A percentile compares a stretch with the other conserved stretches of the same genome.
Evolutionary conservation across 768 basidiomycete genomes (phyloP).

Genomic region (Pleurotus tuber-regium): DNA sequence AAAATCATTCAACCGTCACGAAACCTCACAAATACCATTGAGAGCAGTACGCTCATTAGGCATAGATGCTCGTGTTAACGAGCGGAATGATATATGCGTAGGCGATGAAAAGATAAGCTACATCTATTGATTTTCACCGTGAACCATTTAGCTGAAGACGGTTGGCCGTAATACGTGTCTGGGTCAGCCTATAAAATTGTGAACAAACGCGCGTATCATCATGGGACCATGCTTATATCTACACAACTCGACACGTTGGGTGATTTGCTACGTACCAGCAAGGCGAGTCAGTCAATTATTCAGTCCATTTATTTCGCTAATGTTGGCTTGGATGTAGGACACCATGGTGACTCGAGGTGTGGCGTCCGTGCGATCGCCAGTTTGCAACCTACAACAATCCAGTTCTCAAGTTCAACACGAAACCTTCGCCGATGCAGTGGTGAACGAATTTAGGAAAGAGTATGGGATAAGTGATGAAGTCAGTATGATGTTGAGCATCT

Average conservation of each 20-base stretch:
- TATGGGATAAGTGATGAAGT: constrained; percentile 42
- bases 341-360: constrained; percentile 84
- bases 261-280: constrained; percentile 61
- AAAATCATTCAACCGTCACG: constrained; percentile 71
- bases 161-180: constrained; percentile 63
- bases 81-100: constrained; percentile 89
- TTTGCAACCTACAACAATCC: constrained; percentile 73
- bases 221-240: constrained; percentile 97
- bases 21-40: constrained; percentile 75
- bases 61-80: constrained; percentile 78
- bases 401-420: constrained; percentile 57
- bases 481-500: constrained; percentile 6
- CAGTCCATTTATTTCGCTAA: background rate
- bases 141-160: constrained; percentile 11
- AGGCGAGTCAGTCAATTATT: constrained; percentile 40
- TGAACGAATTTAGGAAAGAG: constrained; percentile 61
- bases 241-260: constrained; percentile 73
- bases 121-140: constrained; percentile 1
- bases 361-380: constrained; percentile 89
- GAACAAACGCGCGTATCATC: constrained; percentile 89
- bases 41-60: constrained; percentile 76
- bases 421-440: constrained; percentile 65
- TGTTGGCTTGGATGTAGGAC: constrained; percentile 41
- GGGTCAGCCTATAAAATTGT: constrained; percentile 98
- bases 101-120: constrained; percentile 83